phyloP scores from a whole-genome alignment of 495 filamentous ascomycete genomes.

The Paragyromitra xinjiangensis region DNA sequence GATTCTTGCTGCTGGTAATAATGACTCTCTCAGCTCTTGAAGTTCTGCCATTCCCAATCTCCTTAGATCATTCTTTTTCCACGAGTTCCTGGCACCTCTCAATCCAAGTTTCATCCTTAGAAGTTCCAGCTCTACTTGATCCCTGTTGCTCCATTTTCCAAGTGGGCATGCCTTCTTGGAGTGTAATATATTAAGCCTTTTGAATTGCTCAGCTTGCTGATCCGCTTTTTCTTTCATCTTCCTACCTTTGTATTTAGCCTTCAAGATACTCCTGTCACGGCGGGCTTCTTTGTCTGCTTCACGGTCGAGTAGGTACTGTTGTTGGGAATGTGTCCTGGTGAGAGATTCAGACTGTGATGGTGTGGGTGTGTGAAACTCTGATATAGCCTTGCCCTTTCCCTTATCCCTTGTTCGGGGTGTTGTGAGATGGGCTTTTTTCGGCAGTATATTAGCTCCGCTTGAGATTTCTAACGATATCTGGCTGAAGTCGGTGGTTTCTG shows the following conservation, averaged over 20 bases:
- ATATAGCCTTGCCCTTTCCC: not conserved
- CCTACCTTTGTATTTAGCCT: conserved; percentile 8
- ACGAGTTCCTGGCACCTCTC: conserved; percentile 26
- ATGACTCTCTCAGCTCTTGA: conserved; percentile 19
- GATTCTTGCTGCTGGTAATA: conserved; percentile 15
- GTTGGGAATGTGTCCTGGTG: conserved; percentile 34
- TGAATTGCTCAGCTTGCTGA: not conserved
- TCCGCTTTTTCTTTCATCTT: conserved; percentile 36
- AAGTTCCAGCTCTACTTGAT: conserved; percentile 38
- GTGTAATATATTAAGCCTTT: conserved; percentile 23
- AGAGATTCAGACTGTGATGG: not conserved
- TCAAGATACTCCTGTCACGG: conserved; percentile 17
- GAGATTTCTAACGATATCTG: not conserved
- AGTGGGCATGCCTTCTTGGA: conserved; percentile 37
- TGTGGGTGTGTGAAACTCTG: not conserved
- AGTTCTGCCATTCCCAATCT: conserved; percentile 20
- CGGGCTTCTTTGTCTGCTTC: conserved; percentile 20
- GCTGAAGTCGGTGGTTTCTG: not conserved
- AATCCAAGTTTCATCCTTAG: conserved; percentile 31
- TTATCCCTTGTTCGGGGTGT: not conserved
- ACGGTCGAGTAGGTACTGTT: conserved; percentile 28
- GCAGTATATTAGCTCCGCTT: not conserved
- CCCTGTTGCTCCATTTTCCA: conserved; percentile 31
- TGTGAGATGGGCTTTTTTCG: not conserved
- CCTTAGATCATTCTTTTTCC: conserved; percentile 22